Evolutionary conservation across 2,329 filamentous ascomycete species (phyloP).

Genomic region (Pseudocercospora vitis): DNA sequence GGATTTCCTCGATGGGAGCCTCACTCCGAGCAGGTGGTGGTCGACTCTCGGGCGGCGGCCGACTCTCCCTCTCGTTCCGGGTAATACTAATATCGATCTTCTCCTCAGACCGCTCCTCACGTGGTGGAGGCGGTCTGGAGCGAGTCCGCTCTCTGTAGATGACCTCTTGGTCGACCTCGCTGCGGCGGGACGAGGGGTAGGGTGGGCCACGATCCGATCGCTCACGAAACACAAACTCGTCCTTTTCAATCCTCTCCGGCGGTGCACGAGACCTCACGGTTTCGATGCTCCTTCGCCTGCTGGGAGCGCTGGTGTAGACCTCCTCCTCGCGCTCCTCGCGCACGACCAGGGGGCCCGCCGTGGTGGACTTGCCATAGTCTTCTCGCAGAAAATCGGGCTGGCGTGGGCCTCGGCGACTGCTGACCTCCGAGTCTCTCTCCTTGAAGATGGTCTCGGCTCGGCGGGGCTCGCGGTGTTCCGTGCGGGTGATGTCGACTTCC

Average conservation of each 20-base stretch:
- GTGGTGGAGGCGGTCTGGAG: constrained; percentile 36
- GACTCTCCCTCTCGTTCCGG: constrained; percentile 27
- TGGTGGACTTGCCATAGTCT: constrained; percentile 47
- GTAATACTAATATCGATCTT: constrained; percentile 40
- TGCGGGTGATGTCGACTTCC: constrained; percentile 48
- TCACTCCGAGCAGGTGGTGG: constrained; percentile 37
- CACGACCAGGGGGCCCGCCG: constrained; percentile 48
- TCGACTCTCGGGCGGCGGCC: constrained; percentile 15
- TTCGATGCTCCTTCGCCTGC: constrained; percentile 31
- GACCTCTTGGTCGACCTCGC: constrained; percentile 40
- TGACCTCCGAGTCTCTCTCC: constrained; percentile 37
- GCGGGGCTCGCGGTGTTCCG: constrained; percentile 31
- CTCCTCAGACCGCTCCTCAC: constrained; percentile 35
- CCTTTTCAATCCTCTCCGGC: constrained; percentile 44
- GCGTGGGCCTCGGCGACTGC: constrained; percentile 42
- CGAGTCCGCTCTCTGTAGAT: constrained; percentile 41
- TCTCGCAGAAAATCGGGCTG: constrained; percentile 53
- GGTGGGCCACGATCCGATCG: constrained; percentile 28
- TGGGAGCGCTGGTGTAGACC: constrained; percentile 30
- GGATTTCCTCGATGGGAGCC: constrained; percentile 47
- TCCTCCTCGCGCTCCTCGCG: constrained; percentile 45
- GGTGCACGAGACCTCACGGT: constrained; percentile 32
- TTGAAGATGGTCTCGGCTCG: constrained; percentile 31
- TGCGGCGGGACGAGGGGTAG: constrained; percentile 32
- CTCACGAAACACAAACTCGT: constrained; percentile 42